Percentiles rank a stretch among this genome's conserved stretches.
Conservation (phyloP, 2,329 filamentous ascomycete genomes). For the Ceratocystiopsis brevicomis region DNA sequence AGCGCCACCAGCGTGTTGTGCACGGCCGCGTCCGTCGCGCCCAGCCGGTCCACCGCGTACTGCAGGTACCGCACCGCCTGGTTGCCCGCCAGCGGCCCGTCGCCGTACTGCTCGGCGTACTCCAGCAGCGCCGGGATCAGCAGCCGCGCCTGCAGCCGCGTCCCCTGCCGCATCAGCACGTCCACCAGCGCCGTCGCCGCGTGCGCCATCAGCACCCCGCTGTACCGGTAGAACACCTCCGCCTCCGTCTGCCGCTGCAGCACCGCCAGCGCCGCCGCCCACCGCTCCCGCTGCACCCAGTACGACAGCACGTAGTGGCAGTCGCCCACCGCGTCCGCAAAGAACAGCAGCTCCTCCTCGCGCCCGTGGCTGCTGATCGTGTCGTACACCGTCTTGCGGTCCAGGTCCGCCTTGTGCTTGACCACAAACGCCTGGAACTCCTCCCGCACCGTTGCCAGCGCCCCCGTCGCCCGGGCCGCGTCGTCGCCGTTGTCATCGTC, state of each 20-base stretch:
- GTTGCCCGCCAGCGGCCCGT: constrained; percentile 52
- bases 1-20: constrained; percentile 96
- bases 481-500: constrained; percentile 41
- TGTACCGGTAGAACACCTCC: constrained; percentile 91
- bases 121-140: constrained; percentile 86
- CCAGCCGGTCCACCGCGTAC: constrained; percentile 75
- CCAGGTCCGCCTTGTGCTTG: constrained; percentile 71
- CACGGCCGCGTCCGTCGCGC: constrained; percentile 65
- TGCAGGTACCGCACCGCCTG: constrained; percentile 88
- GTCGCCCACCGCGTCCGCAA: constrained; percentile 74
- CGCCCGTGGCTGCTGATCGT: constrained; percentile 89
- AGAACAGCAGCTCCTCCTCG: constrained; percentile 81
- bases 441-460: constrained; percentile 44
- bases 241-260: constrained; percentile 84
- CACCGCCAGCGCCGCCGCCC: constrained; percentile 70
- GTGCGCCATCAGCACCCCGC: constrained; percentile 88
- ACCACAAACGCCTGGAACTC: constrained; percentile 81
- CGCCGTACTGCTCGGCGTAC: constrained; percentile 60
- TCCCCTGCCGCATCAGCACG: constrained; percentile 76
- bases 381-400: constrained; percentile 84
- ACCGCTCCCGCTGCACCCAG: constrained; percentile 90
- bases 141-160: constrained; percentile 64
- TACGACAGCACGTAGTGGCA: constrained; percentile 91
- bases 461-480: no score
- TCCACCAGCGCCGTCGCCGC: constrained; percentile 76